These are phyloP conservation scores for Lagerstroemia speciosa DNA, from an alignment of 345 rosid species.

Conservation along the genomic window DNA sequence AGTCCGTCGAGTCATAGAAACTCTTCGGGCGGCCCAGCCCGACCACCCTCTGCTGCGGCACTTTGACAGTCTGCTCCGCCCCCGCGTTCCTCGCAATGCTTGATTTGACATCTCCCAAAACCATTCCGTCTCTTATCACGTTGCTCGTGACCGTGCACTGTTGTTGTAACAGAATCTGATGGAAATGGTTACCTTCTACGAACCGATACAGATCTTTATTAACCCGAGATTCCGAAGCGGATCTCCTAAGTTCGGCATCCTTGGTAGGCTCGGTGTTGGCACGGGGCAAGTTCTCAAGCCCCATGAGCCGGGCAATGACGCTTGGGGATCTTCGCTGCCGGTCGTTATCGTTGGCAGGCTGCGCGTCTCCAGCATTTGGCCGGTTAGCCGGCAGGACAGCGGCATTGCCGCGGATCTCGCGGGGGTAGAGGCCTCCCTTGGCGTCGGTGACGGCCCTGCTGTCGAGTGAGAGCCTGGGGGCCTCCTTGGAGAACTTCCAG, in stretches of 20 bases:
- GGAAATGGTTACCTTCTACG: constrained; percentile 43
- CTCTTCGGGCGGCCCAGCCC: constrained; percentile 39
- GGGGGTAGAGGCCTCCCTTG: constrained; percentile 73
- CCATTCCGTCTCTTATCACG: constrained; percentile 19
- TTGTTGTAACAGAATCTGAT: constrained; percentile 26
- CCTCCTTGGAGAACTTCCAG: constrained; percentile 82
- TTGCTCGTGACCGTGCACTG: constrained; percentile 16
- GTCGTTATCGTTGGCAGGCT: constrained; percentile 22
- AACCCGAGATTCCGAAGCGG: constrained; percentile 85
- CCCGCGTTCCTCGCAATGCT: constrained; percentile 22
- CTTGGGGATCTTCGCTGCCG: constrained; percentile 64
- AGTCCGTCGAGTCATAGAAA: constrained; percentile 66
- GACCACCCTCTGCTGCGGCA: constrained; percentile 22
- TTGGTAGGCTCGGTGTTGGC: constrained; percentile 37
- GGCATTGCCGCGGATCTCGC: constrained; percentile 59
- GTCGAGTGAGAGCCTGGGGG: constrained; percentile 95
- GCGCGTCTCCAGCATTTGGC: constrained; percentile 14
- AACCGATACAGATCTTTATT: constrained; percentile 44
- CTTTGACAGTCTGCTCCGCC: constrained; percentile 38
- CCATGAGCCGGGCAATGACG: constrained; percentile 91
- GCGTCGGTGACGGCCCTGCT: constrained; percentile 87
- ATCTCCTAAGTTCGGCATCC: constrained; percentile 70
- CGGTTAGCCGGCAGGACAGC: constrained; percentile 24
- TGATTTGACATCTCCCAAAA: constrained; percentile 10
- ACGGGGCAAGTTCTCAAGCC: constrained; percentile 60